Evolutionary conservation across 164 flowering plant species (phyloP).

Genomic region (Pachysandra terminalis): DNA sequence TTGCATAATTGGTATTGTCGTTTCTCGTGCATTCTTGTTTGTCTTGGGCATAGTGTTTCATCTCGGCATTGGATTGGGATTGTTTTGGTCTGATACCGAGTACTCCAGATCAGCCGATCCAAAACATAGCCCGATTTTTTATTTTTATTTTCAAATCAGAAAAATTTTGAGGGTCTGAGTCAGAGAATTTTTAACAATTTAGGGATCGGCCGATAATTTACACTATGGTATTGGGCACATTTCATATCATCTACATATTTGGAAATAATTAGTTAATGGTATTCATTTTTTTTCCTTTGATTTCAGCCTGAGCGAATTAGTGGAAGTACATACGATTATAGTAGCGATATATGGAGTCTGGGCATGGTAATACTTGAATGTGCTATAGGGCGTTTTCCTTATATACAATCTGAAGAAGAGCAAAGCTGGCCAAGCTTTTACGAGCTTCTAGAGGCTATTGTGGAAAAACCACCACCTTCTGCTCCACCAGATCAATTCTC

Average conservation of each 20-base stretch:
- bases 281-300: too few relatives aligned
- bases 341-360: conserved; percentile 99
- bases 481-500: conserved; percentile 97
- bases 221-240: too few relatives aligned
- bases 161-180: too few relatives aligned
- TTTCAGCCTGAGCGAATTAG: conserved; percentile 93
- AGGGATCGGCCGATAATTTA: too few relatives aligned
- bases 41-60: neutral
- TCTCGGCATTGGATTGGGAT: too few relatives aligned
- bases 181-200: too few relatives aligned
- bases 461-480: conserved; percentile 76
- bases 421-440: conserved; percentile 77
- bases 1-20: neutral
- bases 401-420: conserved; percentile 74
- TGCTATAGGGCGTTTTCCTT: conserved; percentile 94
- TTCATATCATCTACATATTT: neutral
- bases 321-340: conserved; percentile 81
- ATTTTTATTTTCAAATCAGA: too few relatives aligned
- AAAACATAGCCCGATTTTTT: too few relatives aligned
- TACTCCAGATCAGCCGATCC: too few relatives aligned
- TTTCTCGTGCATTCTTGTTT: neutral
- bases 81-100: too few relatives aligned
- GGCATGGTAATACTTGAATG: conserved; percentile 94
- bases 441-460: conserved; percentile 87
- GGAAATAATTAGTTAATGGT: too few relatives aligned